Evolutionary conservation across 2,329 filamentous ascomycete species (phyloP), one percentile per base, ranked within the genome.

Genomic region (Pyrenophora tritici-repentis): DNA sequence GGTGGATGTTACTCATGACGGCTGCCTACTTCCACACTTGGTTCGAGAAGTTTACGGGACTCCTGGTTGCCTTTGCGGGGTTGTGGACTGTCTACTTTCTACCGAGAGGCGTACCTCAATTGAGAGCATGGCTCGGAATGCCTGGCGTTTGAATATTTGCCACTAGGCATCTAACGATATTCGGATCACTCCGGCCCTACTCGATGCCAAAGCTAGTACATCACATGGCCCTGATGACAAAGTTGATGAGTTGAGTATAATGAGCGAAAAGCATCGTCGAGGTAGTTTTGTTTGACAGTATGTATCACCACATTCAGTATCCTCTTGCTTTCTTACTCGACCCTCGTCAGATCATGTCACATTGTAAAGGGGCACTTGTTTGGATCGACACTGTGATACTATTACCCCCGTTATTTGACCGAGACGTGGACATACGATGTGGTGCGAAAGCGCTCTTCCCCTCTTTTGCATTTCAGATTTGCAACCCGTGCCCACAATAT

Each of bases 1-100:
- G 87, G 78, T 97, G 94, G 90, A 99, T 99, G 94, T 75, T 99
- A 71, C 80, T 97, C 55, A 99, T 99, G 94, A 99, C 94, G 34
- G 92, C 92, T 2, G 92, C 95, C 33, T 99, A 93, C 80, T 99
- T 99, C 68, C 94, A 99, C 74, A 99, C 94, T 0, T 97, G 93
- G 92, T 87, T 95, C 65, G 94, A 99, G 78, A 99, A 97, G 87
- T 76, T 79, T 43, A 81, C 78, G 13, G 79, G 78, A 0, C 61
- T 80, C 43, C 17, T 78, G n/a, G 77, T 81, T 17, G 79, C 78
- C 1, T 78, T 79, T 55, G 57, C 58, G 12, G 75, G 73, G 7
- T 58, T 81, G 13, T 79, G 76, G 58, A 50, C 65, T 2, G 73
- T 81, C 5, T 81, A 81, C 59, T 80, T 80, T 54, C 62, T 78